A percentile compares a stretch with the other conserved stretches of the same genome.
phyloP scores from a whole-genome alignment of 2,329 filamentous ascomycete species.

The Verticillium tricorpus region DNA sequence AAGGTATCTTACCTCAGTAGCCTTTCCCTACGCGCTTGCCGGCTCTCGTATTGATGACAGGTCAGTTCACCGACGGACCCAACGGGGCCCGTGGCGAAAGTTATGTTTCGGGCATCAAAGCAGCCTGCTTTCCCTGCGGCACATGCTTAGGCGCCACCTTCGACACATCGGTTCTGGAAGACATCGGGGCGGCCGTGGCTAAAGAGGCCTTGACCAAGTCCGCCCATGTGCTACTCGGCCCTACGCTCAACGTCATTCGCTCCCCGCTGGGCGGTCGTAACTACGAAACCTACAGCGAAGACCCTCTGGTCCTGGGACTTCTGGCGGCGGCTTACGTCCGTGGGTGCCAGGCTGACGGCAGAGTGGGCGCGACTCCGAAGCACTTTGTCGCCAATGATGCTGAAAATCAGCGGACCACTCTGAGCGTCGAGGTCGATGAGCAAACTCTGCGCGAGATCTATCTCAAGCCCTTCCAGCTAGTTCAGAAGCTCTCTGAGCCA shows the following conservation, averaged over 20 bases:
- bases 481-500: conserved; percentile 12
- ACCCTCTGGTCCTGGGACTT: conserved; percentile 34
- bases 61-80: not conserved
- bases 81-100: not conserved
- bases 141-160: not conserved
- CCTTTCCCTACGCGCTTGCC: not conserved
- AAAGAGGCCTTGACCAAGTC: conserved; percentile 35
- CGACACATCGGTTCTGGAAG: not conserved
- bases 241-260: conserved; percentile 59
- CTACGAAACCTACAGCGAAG: conserved; percentile 61
- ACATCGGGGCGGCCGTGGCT: not conserved
- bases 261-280: conserved; percentile 58
- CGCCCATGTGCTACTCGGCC: conserved; percentile 53
- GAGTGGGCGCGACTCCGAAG: not conserved
- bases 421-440: conserved; percentile 24
- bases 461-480: conserved; percentile 52
- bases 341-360: not conserved
- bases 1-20: not conserved
- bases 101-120: not conserved
- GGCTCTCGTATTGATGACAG: not conserved
- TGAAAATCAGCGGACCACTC: conserved; percentile 22
- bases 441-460: conserved; percentile 43
- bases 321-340: conserved; percentile 21
- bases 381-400: conserved; percentile 27
- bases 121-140: not conserved